phyloP scores from a whole-genome alignment of 1,284 basidiomycete genomes.

The Ganoderma resinaceum region DNA sequence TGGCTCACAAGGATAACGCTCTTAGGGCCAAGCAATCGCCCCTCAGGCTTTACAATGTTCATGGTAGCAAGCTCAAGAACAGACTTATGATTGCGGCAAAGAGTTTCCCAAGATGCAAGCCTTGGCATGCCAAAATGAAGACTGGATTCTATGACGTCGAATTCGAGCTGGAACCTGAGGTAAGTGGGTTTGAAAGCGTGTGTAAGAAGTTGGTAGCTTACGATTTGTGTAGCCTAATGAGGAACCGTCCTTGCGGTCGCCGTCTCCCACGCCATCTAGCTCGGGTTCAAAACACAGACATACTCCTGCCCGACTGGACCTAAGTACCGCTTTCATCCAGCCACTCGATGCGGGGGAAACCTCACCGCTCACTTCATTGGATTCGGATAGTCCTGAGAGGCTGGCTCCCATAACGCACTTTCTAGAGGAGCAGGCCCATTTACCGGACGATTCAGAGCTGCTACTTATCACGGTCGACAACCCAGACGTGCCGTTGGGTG shows the following conservation, averaged over 20 bases:
- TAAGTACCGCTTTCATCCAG: background rate
- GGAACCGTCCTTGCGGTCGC: background rate
- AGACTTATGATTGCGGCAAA: slow-evolving; percentile 48
- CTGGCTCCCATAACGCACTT: background rate
- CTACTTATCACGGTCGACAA: background rate
- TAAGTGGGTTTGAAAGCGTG: background rate
- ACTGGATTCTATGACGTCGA: slow-evolving; percentile 30
- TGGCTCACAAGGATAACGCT: slow-evolving; percentile 43
- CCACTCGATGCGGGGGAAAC: background rate
- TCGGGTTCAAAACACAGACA: background rate
- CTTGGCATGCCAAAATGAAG: slow-evolving; percentile 27
- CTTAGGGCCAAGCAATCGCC: slow-evolving; percentile 24
- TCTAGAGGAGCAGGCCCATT: background rate
- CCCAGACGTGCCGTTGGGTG: background rate
- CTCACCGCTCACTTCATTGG: background rate
- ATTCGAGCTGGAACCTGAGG: slow-evolving; percentile 6
- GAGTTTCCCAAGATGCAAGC: slow-evolving; percentile 49
- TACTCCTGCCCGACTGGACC: background rate
- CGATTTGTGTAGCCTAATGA: background rate
- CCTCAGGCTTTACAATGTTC: slow-evolving; percentile 46
- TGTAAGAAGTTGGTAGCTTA: background rate
- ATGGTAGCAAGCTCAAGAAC: slow-evolving; percentile 39
- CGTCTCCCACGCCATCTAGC: background rate
- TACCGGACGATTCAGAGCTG: background rate
- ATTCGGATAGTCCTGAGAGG: slow-evolving; percentile 1